phyloP scores from a whole-genome alignment of 768 basidiomycete species.

The Galerina sulciceps region DNA sequence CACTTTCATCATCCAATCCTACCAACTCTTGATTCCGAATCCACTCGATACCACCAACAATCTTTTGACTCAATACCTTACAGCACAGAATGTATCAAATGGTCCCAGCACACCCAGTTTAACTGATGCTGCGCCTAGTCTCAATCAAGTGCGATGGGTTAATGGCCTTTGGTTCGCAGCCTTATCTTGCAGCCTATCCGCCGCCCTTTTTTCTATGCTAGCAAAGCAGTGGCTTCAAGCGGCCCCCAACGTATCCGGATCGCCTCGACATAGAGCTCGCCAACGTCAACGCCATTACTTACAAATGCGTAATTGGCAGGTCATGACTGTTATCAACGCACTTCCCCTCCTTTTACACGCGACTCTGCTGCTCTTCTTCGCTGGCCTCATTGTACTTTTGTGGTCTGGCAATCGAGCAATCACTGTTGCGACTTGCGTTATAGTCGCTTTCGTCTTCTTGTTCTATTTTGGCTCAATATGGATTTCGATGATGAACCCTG shows the following conservation, averaged over 20 bases:
- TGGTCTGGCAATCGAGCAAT: slow-evolving; percentile 36
- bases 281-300: slow-evolving; percentile 38
- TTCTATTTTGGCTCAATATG: slow-evolving; percentile 40
- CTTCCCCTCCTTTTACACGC: slow-evolving; percentile 41
- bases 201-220: slow-evolving; percentile 45
- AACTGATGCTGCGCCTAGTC: neutral
- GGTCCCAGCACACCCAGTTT: neutral
- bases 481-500: slow-evolving; percentile 37
- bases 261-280: slow-evolving; percentile 37
- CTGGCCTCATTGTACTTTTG: slow-evolving; percentile 40
- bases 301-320: slow-evolving; percentile 38
- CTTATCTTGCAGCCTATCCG: slow-evolving; percentile 41
- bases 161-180: slow-evolving; percentile 50
- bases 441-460: slow-evolving; percentile 34
- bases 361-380: slow-evolving; percentile 42
- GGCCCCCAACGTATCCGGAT: slow-evolving; percentile 32
- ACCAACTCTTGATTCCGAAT: slow-evolving; percentile 36
- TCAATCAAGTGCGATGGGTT: slow-evolving; percentile 36
- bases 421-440: slow-evolving; percentile 34
- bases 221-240: slow-evolving; percentile 48
- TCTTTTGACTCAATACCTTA: slow-evolving; percentile 31
- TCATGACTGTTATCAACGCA: slow-evolving; percentile 38
- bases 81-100: neutral
- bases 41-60: slow-evolving; percentile 33
- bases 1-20: slow-evolving; percentile 44